Base-by-base conservation (phyloP, 257 asterid species). In the Henckelia pumila region DNA sequence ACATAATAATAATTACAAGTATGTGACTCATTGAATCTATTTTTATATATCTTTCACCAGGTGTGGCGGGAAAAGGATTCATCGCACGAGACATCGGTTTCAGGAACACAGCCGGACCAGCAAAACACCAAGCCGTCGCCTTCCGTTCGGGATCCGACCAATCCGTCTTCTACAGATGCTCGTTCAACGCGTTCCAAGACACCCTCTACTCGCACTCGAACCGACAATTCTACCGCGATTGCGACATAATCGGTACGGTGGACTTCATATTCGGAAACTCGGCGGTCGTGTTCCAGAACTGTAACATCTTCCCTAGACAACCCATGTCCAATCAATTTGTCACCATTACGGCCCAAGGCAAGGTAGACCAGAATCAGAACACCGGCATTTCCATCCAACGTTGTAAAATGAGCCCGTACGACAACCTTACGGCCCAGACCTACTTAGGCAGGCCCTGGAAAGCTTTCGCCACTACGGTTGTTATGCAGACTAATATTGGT, bases 361-460 rank as follows among this genome's bases (percentile, higher is more conserved):
- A 86, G 63, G 88, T 76, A n/a, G 96, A 92, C 52, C 89, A 85
- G 0, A 88, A 92, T 56, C 90, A 84, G 61, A 84, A 84, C 82
- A 71, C 85, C 0, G 97, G 89, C 1, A 89, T 82, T 37, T 80
- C 89, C 0, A 89, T 92, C 79, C 98, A 92, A 26, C 77, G 90
- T 59, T 92, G 91, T 55, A 64, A 64, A 5, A 63, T 87, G 35
- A 47, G 74, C 49, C 87, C 96, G 0, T 32, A 84, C 16, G 93
- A 70, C 73, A 72, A 22, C 0, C 87, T 92, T 24, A 80, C 80
- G 1, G 88, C 84, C 49, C 62, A 69, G 6, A 79, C 92, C 1
- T 92, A 87, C 64, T 72, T 89, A 26, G 97, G 98, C 61, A 49
- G 96, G 73, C 96, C 96, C 0, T 89, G 96, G 96, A 92, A 92